Evolutionary conservation across 1,284 basidiomycete species (phyloP).

Genomic region (Trametes pubescens): DNA sequence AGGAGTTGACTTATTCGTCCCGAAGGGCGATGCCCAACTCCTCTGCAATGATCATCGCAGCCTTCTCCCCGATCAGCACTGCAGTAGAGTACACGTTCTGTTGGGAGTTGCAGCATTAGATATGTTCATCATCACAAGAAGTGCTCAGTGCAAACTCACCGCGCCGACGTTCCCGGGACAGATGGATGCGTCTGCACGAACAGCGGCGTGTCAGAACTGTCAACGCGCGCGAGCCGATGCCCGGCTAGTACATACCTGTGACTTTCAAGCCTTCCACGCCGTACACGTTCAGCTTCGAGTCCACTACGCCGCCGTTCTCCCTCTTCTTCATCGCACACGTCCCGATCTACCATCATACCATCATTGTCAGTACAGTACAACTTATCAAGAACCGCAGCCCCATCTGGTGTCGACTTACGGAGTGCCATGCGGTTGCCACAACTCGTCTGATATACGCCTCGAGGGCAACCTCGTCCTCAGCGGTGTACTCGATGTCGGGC

Average conservation of each 20-base stretch:
- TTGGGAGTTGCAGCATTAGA: background rate
- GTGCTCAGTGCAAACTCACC: conserved; percentile 26
- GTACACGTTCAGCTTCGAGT: conserved; percentile 72
- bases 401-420: conserved; percentile 25
- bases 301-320: conserved; percentile 77
- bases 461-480: conserved; percentile 70
- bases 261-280: conserved; percentile 73
- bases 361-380: background rate
- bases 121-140: background rate
- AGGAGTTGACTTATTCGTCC: background rate
- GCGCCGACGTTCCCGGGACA: conserved; percentile 55
- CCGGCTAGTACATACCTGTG: conserved; percentile 39
- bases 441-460: conserved; percentile 60
- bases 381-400: background rate
- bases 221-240: background rate
- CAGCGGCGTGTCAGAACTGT: background rate
- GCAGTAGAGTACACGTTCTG: conserved; percentile 75
- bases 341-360: conserved; percentile 24
- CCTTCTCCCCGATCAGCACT: conserved; percentile 73
- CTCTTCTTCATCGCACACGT: conserved; percentile 74
- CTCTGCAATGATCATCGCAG: conserved; percentile 62
- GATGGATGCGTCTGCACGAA: conserved; percentile 60
- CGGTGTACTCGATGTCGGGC: conserved; percentile 61
- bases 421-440: conserved; percentile 40
- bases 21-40: conserved; percentile 56